phyloP scores from a whole-genome alignment of 768 basidiomycete genomes.

The Rhizopogon roseolus region DNA sequence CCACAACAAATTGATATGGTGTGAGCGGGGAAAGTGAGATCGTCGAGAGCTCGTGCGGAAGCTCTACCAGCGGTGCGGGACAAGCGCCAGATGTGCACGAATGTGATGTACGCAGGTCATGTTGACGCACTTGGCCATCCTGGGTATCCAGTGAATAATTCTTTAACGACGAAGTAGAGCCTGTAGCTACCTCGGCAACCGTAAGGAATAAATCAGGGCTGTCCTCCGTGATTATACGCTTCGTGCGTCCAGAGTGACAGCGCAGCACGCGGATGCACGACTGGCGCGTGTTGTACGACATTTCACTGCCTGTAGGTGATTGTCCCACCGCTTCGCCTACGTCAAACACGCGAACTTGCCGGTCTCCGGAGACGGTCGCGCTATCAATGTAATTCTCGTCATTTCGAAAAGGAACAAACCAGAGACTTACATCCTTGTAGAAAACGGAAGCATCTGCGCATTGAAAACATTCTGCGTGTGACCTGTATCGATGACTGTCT shows the following conservation, averaged over 20 bases:
- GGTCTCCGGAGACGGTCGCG: slow-evolving; percentile 71
- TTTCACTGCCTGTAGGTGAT: slow-evolving; percentile 38
- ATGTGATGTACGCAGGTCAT: slow-evolving; percentile 73
- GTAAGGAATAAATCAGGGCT: slow-evolving; percentile 74
- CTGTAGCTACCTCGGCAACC: slow-evolving; percentile 61
- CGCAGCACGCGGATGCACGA: slow-evolving; percentile 49
- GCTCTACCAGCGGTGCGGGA: slow-evolving; percentile 64
- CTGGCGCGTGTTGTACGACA: slow-evolving; percentile 40
- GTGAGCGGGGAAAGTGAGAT: slow-evolving; percentile 73
- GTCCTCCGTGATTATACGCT: slow-evolving; percentile 75
- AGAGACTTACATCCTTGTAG: slow-evolving; percentile 64
- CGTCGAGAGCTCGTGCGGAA: slow-evolving; percentile 65
- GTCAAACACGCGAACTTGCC: slow-evolving; percentile 76
- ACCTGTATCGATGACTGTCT: slow-evolving; percentile 70
- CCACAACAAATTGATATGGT: slow-evolving; percentile 82
- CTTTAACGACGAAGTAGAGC: slow-evolving; percentile 5
- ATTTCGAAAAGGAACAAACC: slow-evolving; percentile 9
- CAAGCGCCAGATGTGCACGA: slow-evolving; percentile 54
- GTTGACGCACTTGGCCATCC: slow-evolving; percentile 87
- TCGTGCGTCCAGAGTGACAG: slow-evolving; percentile 72
- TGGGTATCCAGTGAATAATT: slow-evolving; percentile 28
- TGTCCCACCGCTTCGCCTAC: slow-evolving; percentile 40
- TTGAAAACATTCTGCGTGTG: slow-evolving; percentile 86
- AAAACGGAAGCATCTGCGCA: slow-evolving; percentile 71
- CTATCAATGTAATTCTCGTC: slow-evolving; percentile 28